Percentiles rank a stretch among this genome's conserved stretches.
Conservation (phyloP, 164 flowering plant species). For the Macadamia integrifolia region DNA sequence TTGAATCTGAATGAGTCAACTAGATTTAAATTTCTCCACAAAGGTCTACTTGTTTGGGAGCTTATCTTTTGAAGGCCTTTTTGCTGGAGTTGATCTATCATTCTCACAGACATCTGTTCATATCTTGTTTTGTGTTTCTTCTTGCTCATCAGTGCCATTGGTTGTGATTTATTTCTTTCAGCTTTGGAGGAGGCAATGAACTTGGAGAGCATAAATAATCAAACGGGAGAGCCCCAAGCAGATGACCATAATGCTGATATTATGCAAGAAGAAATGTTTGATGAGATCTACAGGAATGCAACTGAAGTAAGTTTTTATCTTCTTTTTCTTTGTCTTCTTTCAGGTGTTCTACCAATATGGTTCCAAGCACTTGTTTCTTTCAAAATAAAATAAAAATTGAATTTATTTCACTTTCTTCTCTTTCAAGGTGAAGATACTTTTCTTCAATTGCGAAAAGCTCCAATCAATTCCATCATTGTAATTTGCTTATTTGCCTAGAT, state of each 20-base stretch:
- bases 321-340: not conserved
- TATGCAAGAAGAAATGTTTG: slow-evolving; percentile 42
- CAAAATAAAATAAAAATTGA: not conserved
- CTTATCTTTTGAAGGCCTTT: not conserved
- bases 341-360: not conserved
- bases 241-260: slow-evolving; percentile 27
- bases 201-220: slow-evolving; percentile 23
- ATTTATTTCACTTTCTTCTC: not conserved
- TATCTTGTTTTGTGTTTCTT: not conserved
- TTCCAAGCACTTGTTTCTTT: not conserved
- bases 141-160: not conserved
- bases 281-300: slow-evolving; percentile 35
- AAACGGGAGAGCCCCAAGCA: slow-evolving; percentile 17
- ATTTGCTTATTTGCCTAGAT: not conserved
- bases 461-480: too few relatives aligned
- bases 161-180: slow-evolving; percentile 13
- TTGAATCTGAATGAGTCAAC: too few relatives aligned
- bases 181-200: slow-evolving; percentile 26
- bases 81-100: not conserved
- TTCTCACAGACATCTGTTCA: not conserved
- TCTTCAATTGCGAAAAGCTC: not conserved
- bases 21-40: too few relatives aligned
- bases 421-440: not conserved
- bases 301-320: slow-evolving; percentile 35
- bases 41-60: not conserved